Evolutionary conservation across 768 basidiomycete genomes (phyloP).

Genomic region (Collybia mongolica): DNA sequence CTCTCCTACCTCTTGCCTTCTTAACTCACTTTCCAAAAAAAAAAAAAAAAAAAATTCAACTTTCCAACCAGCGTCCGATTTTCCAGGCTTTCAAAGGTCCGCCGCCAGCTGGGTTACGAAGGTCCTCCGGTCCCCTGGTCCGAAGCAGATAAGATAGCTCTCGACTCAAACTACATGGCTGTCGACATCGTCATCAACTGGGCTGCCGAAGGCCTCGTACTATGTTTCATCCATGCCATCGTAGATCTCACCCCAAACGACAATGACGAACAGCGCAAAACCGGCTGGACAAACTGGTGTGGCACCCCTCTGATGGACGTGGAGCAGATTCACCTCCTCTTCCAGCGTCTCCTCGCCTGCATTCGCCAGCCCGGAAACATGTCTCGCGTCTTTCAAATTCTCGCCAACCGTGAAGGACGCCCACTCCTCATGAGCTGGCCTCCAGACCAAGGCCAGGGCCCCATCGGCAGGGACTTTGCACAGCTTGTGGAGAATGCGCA

Average conservation of each 20-base stretch:
- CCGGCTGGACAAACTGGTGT: conserved; percentile 87
- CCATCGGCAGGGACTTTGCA: conserved; percentile 46
- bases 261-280: conserved; percentile 73
- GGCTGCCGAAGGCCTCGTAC: conserved; percentile 82
- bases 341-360: conserved; percentile 53
- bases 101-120: conserved; percentile 67
- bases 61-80: conserved; percentile 77
- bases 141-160: conserved; percentile 65
- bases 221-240: conserved; percentile 87
- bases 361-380: conserved; percentile 50
- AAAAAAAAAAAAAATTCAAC: no score
- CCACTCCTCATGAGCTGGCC: conserved; percentile 75
- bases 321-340: conserved; percentile 60
- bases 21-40: no score
- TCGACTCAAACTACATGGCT: conserved; percentile 78
- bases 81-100: conserved; percentile 72
- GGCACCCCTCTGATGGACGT: conserved; percentile 64
- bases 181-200: conserved; percentile 90
- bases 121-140: conserved; percentile 54
- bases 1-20: conserved; percentile 19
- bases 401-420: conserved; percentile 58
- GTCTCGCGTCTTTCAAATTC: conserved; percentile 76
- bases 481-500: conserved; percentile 69
- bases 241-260: conserved; percentile 69
- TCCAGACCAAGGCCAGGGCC: conserved; percentile 52